Percentiles rank a stretch among this genome's conserved stretches.
Conservation (phyloP, 2,329 filamentous ascomycete genomes). For the Aspergillus piperis region DNA sequence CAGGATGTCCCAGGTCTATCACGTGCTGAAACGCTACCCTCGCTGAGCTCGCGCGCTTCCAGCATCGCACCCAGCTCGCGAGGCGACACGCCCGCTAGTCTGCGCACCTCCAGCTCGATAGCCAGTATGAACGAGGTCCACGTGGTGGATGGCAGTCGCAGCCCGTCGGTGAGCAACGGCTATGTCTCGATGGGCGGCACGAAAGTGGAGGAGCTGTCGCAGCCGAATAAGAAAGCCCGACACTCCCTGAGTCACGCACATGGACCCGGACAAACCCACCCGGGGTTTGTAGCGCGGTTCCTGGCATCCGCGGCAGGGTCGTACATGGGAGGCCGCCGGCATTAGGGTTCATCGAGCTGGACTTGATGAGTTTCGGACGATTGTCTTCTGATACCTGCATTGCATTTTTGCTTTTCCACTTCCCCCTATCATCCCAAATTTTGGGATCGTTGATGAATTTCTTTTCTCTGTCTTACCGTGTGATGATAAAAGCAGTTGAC, state of each 20-base stretch:
- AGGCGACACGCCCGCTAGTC: slow-evolving; percentile 44
- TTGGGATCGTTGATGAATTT: no score
- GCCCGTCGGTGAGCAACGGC: slow-evolving; percentile 38
- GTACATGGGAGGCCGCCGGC: slow-evolving; percentile 43
- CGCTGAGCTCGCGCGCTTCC: slow-evolving; percentile 46
- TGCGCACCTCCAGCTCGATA: slow-evolving; percentile 42
- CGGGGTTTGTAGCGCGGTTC: slow-evolving; percentile 46
- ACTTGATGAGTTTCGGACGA: not conserved
- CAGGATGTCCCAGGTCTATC: slow-evolving; percentile 47
- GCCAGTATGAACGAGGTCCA: slow-evolving; percentile 34
- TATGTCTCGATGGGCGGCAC: slow-evolving; percentile 38
- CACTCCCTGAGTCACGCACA: slow-evolving; percentile 24
- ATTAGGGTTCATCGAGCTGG: slow-evolving; percentile 11
- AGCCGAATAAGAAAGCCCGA: slow-evolving; percentile 47
- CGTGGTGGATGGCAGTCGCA: slow-evolving; percentile 36
- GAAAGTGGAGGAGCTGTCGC: slow-evolving; percentile 41
- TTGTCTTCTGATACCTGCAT: slow-evolving; percentile 1
- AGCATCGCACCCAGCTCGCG: slow-evolving; percentile 47
- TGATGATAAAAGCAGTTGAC: not conserved
- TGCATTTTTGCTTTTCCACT: slow-evolving; percentile 2
- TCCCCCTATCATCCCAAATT: not conserved
- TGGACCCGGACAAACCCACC: slow-evolving; percentile 6
- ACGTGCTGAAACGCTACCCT: slow-evolving; percentile 43
- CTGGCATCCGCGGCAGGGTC: slow-evolving; percentile 45
- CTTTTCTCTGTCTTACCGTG: not conserved